phyloP scores from a whole-genome alignment of 2,329 filamentous ascomycete genomes.

The Emergomyces pasteurianus region DNA sequence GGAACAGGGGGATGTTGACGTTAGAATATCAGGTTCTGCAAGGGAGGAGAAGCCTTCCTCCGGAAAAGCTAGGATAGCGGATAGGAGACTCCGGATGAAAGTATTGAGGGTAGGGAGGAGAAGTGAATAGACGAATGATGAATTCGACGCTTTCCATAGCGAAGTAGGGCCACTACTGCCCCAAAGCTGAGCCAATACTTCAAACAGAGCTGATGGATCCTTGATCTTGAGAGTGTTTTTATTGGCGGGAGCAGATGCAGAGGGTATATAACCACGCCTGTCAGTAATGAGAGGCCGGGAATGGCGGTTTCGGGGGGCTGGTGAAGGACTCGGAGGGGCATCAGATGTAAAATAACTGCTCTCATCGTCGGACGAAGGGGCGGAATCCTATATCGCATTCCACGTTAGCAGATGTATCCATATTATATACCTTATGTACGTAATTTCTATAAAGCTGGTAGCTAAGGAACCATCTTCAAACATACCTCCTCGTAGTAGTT shows the following conservation, averaged over 20 bases:
- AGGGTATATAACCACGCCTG: conserved; percentile 33
- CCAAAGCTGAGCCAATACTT: conserved; percentile 81
- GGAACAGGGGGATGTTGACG: conserved; percentile 68
- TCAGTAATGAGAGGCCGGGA: conserved; percentile 32
- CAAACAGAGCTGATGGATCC: conserved; percentile 67
- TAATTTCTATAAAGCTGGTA: no score
- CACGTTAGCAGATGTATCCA: conserved; percentile 7
- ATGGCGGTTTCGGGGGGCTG: conserved; percentile 29
- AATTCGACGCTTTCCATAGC: conserved; percentile 87
- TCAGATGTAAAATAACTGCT: conserved; percentile 71
- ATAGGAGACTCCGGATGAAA: conserved; percentile 83
- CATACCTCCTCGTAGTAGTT: conserved; percentile 22
- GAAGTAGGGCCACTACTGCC: conserved; percentile 80
- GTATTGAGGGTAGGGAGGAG: conserved; percentile 79
- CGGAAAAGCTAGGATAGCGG: conserved; percentile 78
- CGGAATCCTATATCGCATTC: conserved; percentile 16
- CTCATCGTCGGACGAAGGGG: conserved; percentile 56
- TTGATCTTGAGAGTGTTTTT: conserved; percentile 58
- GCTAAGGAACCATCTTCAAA: conserved; percentile 2
- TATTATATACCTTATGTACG: background rate
- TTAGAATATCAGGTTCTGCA: conserved; percentile 59
- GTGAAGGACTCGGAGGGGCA: conserved; percentile 31
- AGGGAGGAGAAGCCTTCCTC: conserved; percentile 51
- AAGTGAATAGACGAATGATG: conserved; percentile 82
- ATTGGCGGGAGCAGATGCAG: conserved; percentile 24